Conservation (phyloP, 2,329 filamentous ascomycete genomes). For the Nemania diffusa region DNA sequence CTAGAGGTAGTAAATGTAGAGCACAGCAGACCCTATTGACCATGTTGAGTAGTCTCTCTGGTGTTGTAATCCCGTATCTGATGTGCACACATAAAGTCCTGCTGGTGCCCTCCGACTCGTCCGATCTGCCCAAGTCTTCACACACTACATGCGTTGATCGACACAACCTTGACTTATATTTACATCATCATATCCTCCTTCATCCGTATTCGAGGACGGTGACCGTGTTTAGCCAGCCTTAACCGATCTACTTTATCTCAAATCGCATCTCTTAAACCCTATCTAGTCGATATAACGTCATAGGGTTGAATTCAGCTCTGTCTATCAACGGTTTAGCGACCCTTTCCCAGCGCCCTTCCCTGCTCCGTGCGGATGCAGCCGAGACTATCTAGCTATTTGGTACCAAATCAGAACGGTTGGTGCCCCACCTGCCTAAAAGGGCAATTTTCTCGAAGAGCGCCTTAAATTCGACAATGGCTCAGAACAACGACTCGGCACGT, state of each 20-base stretch:
- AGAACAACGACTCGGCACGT: slow-evolving; percentile 38
- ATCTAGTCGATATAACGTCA: slow-evolving; percentile 12
- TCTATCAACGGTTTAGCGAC: slow-evolving; percentile 25
- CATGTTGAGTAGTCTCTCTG: neutral
- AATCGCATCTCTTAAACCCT: slow-evolving; percentile 7
- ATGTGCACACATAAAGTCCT: slow-evolving; percentile 32
- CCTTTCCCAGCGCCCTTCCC: slow-evolving; percentile 11
- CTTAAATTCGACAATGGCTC: slow-evolving; percentile 35
- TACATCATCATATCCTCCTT: slow-evolving; percentile 25
- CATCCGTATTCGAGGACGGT: slow-evolving; percentile 16
- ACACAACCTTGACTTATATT: slow-evolving; percentile 20
- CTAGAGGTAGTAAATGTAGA: too few relatives aligned
- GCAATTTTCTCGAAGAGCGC: slow-evolving; percentile 26
- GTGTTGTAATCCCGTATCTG: slow-evolving; percentile 4
- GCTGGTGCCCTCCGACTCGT: slow-evolving; percentile 26
- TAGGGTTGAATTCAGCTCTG: slow-evolving; percentile 27
- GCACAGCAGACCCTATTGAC: neutral
- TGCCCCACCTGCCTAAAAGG: slow-evolving; percentile 31
- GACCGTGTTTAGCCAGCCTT: neutral
- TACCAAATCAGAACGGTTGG: slow-evolving; percentile 12
- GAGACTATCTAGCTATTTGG: slow-evolving; percentile 14
- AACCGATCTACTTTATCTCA: neutral
- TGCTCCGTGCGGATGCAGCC: slow-evolving; percentile 34
- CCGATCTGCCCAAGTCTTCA: slow-evolving; percentile 21
- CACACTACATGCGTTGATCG: slow-evolving; percentile 30